Evolutionary conservation across 176 grass and related monocot genomes (phyloP).

Genomic region (Melocanna baccifera): DNA sequence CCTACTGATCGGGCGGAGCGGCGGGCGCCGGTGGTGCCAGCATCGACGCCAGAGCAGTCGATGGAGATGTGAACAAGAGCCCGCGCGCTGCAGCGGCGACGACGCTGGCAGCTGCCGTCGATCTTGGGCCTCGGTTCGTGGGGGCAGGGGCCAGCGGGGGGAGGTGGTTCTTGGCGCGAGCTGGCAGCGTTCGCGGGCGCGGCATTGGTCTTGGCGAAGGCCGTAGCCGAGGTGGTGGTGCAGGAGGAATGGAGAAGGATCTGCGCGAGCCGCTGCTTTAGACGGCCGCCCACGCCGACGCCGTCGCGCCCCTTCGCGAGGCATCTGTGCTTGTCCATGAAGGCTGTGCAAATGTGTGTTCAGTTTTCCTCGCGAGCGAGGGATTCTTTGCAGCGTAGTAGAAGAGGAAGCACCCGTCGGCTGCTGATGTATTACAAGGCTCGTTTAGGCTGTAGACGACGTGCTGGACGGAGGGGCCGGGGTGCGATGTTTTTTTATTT

Average conservation of each 20-base stretch:
- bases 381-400: background rate
- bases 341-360: background rate
- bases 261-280: conserved; percentile 52
- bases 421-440: background rate
- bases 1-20: background rate
- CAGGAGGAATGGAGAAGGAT: conserved; percentile 57
- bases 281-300: conserved; percentile 9
- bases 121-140: conserved; percentile 12
- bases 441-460: background rate
- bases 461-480: no score
- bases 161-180: background rate
- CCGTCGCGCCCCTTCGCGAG: background rate
- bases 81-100: background rate
- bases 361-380: background rate
- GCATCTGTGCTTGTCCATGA: conserved; percentile 21
- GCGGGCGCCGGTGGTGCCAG: background rate
- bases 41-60: conserved; percentile 33
- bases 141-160: background rate
- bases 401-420: background rate
- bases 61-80: conserved; percentile 58
- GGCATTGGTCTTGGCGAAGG: conserved; percentile 27
- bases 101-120: background rate
- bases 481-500: no score
- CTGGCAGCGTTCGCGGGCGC: background rate
- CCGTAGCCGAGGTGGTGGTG: conserved; percentile 28